These are phyloP conservation scores for Trypanosoma grayi DNA, from an alignment of 208 protist genomes.

Conservation along the genomic window DNA sequence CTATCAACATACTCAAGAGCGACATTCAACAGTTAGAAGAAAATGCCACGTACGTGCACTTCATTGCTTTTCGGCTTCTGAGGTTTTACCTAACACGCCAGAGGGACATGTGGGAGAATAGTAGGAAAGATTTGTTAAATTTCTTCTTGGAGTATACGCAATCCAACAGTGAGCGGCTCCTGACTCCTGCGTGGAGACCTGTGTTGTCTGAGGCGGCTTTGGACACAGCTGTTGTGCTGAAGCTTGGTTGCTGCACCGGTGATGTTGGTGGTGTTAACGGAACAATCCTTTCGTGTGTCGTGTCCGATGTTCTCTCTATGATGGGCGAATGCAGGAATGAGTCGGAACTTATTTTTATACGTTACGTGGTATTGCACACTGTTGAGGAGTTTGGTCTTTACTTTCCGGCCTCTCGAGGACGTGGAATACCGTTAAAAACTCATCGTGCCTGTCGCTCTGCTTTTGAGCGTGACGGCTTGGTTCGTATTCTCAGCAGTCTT, in stretches of 20 bases:
- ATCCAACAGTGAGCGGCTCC: conserved; percentile 16
- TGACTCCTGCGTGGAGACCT: conserved; percentile 48
- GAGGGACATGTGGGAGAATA: conserved; percentile 11
- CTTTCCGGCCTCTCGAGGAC: conserved; percentile 41
- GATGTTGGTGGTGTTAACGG: conserved; percentile 10
- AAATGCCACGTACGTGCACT: conserved; percentile 48
- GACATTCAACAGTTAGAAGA: conserved; percentile 14
- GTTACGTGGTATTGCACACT: conserved; percentile 16
- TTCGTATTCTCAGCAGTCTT: conserved; percentile 29
- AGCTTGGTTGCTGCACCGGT: conserved; percentile 48
- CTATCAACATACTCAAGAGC: conserved; percentile 29
- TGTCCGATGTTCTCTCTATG: conserved; percentile 14
- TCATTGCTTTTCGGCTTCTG: conserved; percentile 63
- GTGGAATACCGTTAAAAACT: conserved; percentile 49
- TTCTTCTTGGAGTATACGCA: conserved; percentile 50
- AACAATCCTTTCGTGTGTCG: conserved; percentile 6
- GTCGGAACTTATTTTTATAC: conserved; percentile 8
- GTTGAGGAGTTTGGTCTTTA: conserved; percentile 84
- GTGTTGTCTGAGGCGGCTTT: conserved; percentile 61
- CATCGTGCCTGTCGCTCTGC: conserved; percentile 47
- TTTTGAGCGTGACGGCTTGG: conserved; percentile 45
- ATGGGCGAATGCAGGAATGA: conserved; percentile 20
- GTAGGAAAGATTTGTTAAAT: conserved; percentile 24
- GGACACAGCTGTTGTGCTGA: conserved; percentile 54
- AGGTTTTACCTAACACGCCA: conserved; percentile 48